Base-by-base conservation (phyloP, 257 asterid species). In the Echites panduratus region DNA sequence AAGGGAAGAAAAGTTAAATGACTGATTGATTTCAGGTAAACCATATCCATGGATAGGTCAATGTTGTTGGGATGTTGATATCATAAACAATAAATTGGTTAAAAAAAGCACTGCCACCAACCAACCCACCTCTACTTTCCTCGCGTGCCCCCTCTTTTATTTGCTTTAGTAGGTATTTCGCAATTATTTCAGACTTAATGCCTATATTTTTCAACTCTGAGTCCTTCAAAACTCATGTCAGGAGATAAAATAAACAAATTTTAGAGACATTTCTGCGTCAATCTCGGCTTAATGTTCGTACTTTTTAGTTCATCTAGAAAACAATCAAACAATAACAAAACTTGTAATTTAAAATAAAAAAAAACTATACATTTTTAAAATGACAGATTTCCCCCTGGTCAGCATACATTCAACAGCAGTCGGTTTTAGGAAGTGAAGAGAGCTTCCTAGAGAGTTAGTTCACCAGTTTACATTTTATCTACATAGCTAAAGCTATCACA, bases 281-380 rank as follows among this genome's bases (percentile, higher is more conserved):
- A 4, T 16, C 69, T 38, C 49, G 47, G 22, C 19, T 38, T 29
- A 32, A 32, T 32, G 38, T 32, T 32, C 3, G 38, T 32, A 32
- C 9, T 41, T 5, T 7, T 4, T 41, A 41, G 45, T 41, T 45
- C 49, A 45, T 45, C 9, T 45, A 45, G 13, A 45, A 45, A 45
- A 45, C 9, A 45, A 32, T 3, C 38, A 32, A 32, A 32, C 38
- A 32, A 32, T 32, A 32, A 32, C 38, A 32, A 32, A 32, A 32
- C 38, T n/a, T 3, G 38, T 32, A 32, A 32, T 32, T 1, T 7
- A 45, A 45, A 9, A 7, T 3, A 10, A 65, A 35, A 38, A 40
- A 43, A 5, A 41, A 73, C 83, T 80, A 76, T 82, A 79, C 89
- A 82, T 76, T 78, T n/a, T 50, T 61, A 38, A 69, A 79, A 73